phyloP scores from a whole-genome alignment of 768 basidiomycete genomes.

The Leccinum rimulosum region DNA sequence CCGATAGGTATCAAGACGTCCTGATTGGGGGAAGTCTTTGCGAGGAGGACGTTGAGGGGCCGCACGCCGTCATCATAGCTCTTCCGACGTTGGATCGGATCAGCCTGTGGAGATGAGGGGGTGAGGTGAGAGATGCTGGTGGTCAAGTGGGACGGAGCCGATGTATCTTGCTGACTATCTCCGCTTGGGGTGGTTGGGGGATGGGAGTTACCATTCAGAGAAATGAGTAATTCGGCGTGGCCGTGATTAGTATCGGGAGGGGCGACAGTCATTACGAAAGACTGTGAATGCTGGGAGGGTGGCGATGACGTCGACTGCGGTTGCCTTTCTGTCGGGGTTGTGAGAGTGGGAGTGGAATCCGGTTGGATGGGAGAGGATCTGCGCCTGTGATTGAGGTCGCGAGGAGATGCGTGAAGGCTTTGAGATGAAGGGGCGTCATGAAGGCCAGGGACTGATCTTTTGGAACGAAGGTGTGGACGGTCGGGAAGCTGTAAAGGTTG shows the following conservation, averaged over 20 bases:
- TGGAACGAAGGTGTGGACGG: constrained; percentile 18
- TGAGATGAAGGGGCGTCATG: constrained; percentile 26
- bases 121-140: constrained; percentile 17
- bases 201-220: constrained; percentile 4
- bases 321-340: constrained; percentile 20
- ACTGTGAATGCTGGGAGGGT: constrained; percentile 32
- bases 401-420: constrained; percentile 17
- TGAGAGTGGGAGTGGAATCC: constrained; percentile 1
- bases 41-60: constrained; percentile 37
- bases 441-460: constrained; percentile 20
- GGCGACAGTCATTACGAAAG: constrained; percentile 43
- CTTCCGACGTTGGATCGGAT: constrained; percentile 31
- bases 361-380: constrained; percentile 18
- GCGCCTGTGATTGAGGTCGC: constrained; percentile 9
- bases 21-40: constrained; percentile 13
- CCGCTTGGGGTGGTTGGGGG: constrained; percentile 1
- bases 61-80: constrained; percentile 46
- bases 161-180: constrained; percentile 9
- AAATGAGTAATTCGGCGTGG: constrained; percentile 3
- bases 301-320: constrained; percentile 13
- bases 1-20: constrained; percentile 8
- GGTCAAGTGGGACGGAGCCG: constrained; percentile 16
- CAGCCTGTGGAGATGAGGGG: constrained; percentile 20
- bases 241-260: constrained; percentile 31
- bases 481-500: constrained; percentile 9